phyloP scores from a whole-genome alignment of 2,329 filamentous ascomycete species.

The Periconia digitata region DNA sequence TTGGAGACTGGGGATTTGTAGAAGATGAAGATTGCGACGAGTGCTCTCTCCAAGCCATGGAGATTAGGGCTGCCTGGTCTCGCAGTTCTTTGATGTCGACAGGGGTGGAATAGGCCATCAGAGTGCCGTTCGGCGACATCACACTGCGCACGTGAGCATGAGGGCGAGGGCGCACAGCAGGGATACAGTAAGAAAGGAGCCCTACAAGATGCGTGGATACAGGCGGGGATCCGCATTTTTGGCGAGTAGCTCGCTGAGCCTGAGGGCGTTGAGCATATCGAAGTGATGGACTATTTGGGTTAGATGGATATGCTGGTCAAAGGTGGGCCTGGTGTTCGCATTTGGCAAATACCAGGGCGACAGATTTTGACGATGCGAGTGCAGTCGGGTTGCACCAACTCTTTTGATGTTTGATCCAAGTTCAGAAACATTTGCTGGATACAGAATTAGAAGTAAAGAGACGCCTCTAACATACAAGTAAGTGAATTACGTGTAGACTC shows the following conservation, averaged over 20 bases:
- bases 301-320: constrained; percentile 1
- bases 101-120: constrained; percentile 53
- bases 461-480: no score
- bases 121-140: constrained; percentile 55
- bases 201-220: constrained; percentile 46
- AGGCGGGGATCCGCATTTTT: constrained; percentile 47
- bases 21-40: neutral
- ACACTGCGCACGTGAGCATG: constrained; percentile 35
- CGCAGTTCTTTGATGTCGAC: constrained; percentile 53
- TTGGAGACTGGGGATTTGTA: neutral
- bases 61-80: constrained; percentile 52
- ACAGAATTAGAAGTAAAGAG: no score
- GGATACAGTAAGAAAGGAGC: neutral
- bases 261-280: constrained; percentile 47
- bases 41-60: constrained; percentile 54
- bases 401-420: no score
- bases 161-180: neutral
- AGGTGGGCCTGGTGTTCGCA: neutral
- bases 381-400: no score
- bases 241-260: constrained; percentile 46
- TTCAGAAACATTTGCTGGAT: no score
- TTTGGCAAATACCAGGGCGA: neutral
- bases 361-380: no score
- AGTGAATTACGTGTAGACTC: no score
- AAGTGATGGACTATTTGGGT: constrained; percentile 1